Evolutionary conservation across 1,284 basidiomycete species (phyloP), one percentile per base, ranked within the genome.

Genomic region (Mycena sp.): DNA sequence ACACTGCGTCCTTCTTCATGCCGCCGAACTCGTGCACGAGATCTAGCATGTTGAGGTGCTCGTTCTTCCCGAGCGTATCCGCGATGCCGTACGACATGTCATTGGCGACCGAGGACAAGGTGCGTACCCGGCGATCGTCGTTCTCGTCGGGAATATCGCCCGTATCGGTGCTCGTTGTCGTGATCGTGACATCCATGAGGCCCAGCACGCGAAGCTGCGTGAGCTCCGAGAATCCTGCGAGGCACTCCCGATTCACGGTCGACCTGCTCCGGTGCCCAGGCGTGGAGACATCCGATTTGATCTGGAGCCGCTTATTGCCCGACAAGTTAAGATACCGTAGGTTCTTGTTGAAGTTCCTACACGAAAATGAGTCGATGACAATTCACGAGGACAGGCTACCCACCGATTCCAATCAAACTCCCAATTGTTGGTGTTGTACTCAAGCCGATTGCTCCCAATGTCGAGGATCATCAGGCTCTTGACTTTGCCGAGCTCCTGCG

Each of bases 331-430:
- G 90, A 77, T 98, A 99, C 58, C 90, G 91, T 63, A 99, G 85
- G 68, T 93, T 92, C 66, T 90, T 89, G 76, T 99, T 99, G 84
- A 96, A 98, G 76, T 99, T 99, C 95, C 95, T 97, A 67, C 19
- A 26, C n/a, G 53, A 44, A 45, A 44, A 28, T 10, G 45, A 38
- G 30, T 63, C 23, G 38, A 54, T 35, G 14, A 35, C 32, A 35
- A 32, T 54, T 56, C 46, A 59, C 11, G 26, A 45, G 17, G 58
- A 32, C 61, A 61, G 67, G 45, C 32, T 43, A 79, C 84, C 56
- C 68, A 96, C 98, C 98, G 99, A 77, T 99, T 99, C 97, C 97
- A 99, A 80, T 99, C 98, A 78, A 97, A 99, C 73, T 97, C 94
- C 92, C 92, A 97, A 74, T 99, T 99, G 72, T 95, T 93, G 69